These are phyloP conservation scores for Aspergillus caelatus DNA, from an alignment of 2,329 filamentous ascomycete species.

Conservation along the genomic window DNA sequence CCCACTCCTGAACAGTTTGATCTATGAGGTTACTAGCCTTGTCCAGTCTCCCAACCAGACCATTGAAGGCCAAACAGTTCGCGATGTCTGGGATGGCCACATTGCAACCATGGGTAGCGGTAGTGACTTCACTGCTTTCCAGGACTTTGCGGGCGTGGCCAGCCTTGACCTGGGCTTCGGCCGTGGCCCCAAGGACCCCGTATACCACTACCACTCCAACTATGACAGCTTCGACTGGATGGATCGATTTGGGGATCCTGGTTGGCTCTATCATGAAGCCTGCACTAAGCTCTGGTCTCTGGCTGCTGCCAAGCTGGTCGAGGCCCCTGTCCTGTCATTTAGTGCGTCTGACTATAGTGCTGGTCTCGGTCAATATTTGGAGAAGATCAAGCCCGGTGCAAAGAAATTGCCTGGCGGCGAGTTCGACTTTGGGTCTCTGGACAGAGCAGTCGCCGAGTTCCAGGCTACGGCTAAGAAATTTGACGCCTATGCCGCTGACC, in stretches of 20 bases:
- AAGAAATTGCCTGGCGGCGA: constrained; percentile 26
- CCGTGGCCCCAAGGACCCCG: constrained; percentile 44
- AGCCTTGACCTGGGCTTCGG: constrained; percentile 66
- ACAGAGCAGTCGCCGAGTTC: constrained; percentile 54
- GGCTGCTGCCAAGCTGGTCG: constrained; percentile 62
- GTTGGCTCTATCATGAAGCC: constrained; percentile 62
- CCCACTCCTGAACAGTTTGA: constrained; percentile 73
- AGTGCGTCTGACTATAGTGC: constrained; percentile 66
- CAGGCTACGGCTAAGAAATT: constrained; percentile 52
- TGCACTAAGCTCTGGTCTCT: constrained; percentile 68
- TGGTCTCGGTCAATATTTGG: constrained; percentile 53
- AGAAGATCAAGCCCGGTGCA: constrained; percentile 32
- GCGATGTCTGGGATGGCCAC: constrained; percentile 65
- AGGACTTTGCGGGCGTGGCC: constrained; percentile 70
- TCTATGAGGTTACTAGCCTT: constrained; percentile 66
- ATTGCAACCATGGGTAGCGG: constrained; percentile 72
- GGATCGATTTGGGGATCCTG: constrained; percentile 71
- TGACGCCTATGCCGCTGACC: constrained; percentile 53
- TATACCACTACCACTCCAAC: constrained; percentile 80
- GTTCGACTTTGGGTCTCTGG: constrained; percentile 51
- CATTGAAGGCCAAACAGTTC: constrained; percentile 67
- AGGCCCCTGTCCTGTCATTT: constrained; percentile 65
- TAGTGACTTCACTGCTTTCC: constrained; percentile 75
- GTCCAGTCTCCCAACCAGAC: constrained; percentile 77
- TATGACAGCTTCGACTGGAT: constrained; percentile 88